Conservation (phyloP, 495 filamentous ascomycete genomes). For the Polyplosphaeria fusca region DNA sequence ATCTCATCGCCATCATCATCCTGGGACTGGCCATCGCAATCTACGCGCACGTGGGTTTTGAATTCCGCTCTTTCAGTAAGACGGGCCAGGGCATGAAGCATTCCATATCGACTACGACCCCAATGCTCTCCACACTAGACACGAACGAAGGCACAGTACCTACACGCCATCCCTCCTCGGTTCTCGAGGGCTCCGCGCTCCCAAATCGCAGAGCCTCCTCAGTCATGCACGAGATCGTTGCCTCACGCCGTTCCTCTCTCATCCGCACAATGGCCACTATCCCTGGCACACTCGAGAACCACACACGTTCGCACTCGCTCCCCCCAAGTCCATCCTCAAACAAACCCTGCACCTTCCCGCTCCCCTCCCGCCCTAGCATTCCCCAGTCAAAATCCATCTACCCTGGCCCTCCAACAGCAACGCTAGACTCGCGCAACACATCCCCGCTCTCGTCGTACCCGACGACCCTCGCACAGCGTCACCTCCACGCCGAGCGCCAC, state of each 20-base stretch:
- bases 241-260: constrained; percentile 4
- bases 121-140: constrained; percentile 3
- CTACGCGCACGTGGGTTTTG: constrained; percentile 61
- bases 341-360: not conserved
- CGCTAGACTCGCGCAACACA: not conserved
- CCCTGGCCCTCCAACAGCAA: not conserved
- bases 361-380: no score
- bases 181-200: not conserved
- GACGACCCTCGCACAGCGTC: constrained; percentile 9
- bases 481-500: constrained; percentile 39
- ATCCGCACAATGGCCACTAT: not conserved
- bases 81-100: not conserved
- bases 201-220: constrained; percentile 19
- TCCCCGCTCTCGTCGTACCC: constrained; percentile 1
- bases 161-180: not conserved
- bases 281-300: not conserved
- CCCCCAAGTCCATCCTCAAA: not conserved
- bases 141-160: not conserved
- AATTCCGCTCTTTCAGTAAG: constrained; percentile 37
- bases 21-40: constrained; percentile 61
- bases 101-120: constrained; percentile 4
- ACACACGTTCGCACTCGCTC: not conserved
- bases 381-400: not conserved
- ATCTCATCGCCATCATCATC: constrained; percentile 61
- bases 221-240: constrained; percentile 36